A percentile compares a stretch with the other conserved stretches of the same genome.
phyloP scores from a whole-genome alignment of 2,329 filamentous ascomycete genomes.

The Colletotrichum ledebouriae region DNA sequence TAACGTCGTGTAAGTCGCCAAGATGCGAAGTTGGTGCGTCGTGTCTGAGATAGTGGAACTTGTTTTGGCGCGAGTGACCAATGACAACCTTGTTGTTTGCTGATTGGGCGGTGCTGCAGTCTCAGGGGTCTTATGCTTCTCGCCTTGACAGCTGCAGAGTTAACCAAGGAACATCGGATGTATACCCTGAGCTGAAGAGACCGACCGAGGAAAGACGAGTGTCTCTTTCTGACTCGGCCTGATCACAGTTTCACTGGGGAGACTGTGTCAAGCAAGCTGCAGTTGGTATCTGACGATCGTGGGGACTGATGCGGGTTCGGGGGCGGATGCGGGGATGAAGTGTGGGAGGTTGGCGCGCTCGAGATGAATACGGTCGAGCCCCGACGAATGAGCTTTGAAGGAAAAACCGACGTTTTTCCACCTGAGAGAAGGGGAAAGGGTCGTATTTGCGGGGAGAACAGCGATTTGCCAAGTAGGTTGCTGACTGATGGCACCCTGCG shows the following conservation, averaged over 20 bases:
- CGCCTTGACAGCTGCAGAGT: conserved; percentile 1
- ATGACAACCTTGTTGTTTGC: neutral
- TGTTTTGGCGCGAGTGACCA: neutral
- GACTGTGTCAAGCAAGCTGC: neutral
- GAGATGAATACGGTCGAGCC: neutral
- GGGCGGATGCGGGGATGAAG: conserved; percentile 5
- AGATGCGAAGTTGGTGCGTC: neutral
- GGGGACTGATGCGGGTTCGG: neutral
- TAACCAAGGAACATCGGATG: conserved; percentile 9
- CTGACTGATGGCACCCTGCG: conserved; percentile 15
- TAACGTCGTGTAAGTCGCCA: conserved; percentile 4
- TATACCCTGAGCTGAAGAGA: neutral
- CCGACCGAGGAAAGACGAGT: neutral
- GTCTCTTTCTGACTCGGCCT: neutral
- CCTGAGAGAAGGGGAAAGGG: neutral
- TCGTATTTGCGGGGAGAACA: conserved; percentile 14
- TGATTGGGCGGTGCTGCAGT: neutral
- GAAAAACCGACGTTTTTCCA: neutral
- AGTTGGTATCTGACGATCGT: conserved; percentile 11
- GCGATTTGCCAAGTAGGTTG: conserved; percentile 23
- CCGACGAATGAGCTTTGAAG: neutral
- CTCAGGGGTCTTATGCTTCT: neutral
- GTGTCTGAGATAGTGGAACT: conserved; percentile 9
- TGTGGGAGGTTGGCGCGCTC: neutral
- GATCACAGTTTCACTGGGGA: neutral